Conservation (phyloP, 768 basidiomycete species). For the Xerocomus brunneocitrinus region DNA sequence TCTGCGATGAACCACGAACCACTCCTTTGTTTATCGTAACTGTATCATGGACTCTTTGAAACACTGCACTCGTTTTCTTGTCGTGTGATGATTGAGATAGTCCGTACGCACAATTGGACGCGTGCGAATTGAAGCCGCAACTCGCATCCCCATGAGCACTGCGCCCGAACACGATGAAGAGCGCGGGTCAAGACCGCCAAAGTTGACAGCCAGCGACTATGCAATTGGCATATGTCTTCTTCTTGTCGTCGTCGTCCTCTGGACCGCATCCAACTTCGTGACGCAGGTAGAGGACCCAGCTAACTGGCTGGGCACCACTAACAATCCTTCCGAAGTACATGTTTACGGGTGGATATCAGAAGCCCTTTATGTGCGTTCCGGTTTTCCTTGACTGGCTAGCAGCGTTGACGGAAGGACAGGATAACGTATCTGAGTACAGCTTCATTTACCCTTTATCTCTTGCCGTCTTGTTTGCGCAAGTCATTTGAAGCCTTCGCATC, state of each 20-base stretch:
- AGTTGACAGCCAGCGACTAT: slow-evolving; percentile 34
- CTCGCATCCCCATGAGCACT: slow-evolving; percentile 21
- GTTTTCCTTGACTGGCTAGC: neutral
- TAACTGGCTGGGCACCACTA: neutral
- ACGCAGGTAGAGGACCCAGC: slow-evolving; percentile 54
- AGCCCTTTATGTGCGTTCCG: slow-evolving; percentile 75
- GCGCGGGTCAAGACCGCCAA: slow-evolving; percentile 7
- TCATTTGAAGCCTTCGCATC: slow-evolving; percentile 7
- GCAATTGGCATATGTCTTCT: slow-evolving; percentile 63
- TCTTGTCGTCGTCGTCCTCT: slow-evolving; percentile 73
- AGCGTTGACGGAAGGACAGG: slow-evolving; percentile 33
- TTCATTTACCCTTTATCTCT: slow-evolving; percentile 78
- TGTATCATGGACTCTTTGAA: neutral
- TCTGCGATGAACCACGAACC: neutral
- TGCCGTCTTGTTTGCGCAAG: slow-evolving; percentile 50
- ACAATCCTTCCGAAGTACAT: slow-evolving; percentile 35
- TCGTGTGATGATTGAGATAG: neutral
- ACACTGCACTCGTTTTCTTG: neutral
- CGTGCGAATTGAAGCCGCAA: too few species aligned
- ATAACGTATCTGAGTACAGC: slow-evolving; percentile 91
- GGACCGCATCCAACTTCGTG: slow-evolving; percentile 86
- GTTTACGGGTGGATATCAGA: slow-evolving; percentile 70
- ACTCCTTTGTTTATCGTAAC: neutral
- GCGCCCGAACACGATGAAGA: slow-evolving; percentile 12
- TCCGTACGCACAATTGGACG: too few species aligned